Conservation (phyloP, 2,329 filamentous ascomycete species). For the Fusarium sp. region DNA sequence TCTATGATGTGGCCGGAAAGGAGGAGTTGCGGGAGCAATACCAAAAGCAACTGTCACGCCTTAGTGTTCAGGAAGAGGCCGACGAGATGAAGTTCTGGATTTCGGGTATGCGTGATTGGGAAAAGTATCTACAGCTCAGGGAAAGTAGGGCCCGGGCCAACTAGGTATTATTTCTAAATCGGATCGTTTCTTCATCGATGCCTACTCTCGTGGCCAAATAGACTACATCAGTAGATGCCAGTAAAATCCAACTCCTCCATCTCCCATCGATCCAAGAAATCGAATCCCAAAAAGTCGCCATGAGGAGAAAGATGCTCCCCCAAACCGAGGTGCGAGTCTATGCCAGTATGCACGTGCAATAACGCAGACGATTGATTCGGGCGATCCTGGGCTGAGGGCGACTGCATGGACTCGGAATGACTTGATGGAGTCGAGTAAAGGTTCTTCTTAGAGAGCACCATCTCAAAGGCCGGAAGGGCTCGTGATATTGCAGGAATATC, state of each 20-base stretch:
- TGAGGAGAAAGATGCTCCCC: neutral
- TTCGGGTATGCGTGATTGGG: neutral
- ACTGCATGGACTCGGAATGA: neutral
- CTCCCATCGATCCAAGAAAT: slow-evolving; percentile 6
- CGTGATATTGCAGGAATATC: slow-evolving; percentile 11
- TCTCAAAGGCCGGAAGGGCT: slow-evolving; percentile 11
- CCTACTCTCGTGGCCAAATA: neutral
- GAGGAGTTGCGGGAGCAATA: neutral
- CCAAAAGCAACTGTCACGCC: neutral
- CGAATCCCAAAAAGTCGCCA: neutral
- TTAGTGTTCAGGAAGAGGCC: neutral
- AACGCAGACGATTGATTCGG: neutral
- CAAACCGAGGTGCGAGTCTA: neutral
- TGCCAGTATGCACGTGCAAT: neutral
- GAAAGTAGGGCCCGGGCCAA: neutral
- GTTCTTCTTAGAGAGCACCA: slow-evolving; percentile 16
- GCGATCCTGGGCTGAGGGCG: neutral
- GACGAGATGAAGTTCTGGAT: neutral
- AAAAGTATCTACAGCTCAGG: neutral
- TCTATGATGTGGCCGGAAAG: neutral
- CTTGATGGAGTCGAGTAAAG: neutral
- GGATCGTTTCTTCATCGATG: neutral
- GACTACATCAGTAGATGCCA: neutral
- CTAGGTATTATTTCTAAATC: neutral
- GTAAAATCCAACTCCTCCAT: slow-evolving; percentile 3